Evolutionary conservation across 2,329 filamentous ascomycete genomes (phyloP).

Genomic region (Rhynchosporium secalis): DNA sequence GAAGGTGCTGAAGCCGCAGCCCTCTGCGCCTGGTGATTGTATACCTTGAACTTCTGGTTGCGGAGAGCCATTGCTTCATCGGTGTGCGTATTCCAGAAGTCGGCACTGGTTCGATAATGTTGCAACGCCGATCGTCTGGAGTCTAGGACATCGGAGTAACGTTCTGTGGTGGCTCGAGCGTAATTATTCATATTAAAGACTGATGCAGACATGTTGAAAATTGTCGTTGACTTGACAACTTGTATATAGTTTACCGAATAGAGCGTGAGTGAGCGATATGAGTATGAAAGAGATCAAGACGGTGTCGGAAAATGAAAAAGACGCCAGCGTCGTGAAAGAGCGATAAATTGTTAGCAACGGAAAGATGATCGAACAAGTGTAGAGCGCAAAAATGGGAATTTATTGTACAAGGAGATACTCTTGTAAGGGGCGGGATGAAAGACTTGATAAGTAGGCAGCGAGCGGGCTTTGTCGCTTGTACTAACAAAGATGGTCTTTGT

Average conservation of each 20-base stretch:
- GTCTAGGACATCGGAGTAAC: not conserved
- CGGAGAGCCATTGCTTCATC: not conserved
- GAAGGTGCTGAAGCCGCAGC: not conserved
- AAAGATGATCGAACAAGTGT: not conserved
- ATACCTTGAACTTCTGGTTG: constrained; percentile 1
- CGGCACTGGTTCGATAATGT: not conserved
- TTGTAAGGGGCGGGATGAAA: not conserved
- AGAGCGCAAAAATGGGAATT: not conserved
- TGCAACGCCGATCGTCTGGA: not conserved
- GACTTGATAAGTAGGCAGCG: not conserved
- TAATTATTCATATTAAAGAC: not conserved
- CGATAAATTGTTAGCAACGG: not conserved
- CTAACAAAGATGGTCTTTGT: not conserved
- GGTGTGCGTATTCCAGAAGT: not conserved
- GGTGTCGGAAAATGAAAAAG: not conserved
- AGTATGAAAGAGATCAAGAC: too few relatives aligned
- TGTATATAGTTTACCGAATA: not conserved
- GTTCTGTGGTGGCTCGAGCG: not conserved
- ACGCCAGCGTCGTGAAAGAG: not conserved
- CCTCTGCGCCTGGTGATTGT: not conserved
- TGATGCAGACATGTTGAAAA: not conserved
- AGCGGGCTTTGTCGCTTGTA: not conserved
- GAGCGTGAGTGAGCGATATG: too few relatives aligned
- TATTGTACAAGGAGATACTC: not conserved
- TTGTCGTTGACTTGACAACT: too few relatives aligned